These are phyloP conservation scores for Epicoccum sorghinum DNA, from an alignment of 2,329 filamentous ascomycete genomes.

Conservation along the genomic window DNA sequence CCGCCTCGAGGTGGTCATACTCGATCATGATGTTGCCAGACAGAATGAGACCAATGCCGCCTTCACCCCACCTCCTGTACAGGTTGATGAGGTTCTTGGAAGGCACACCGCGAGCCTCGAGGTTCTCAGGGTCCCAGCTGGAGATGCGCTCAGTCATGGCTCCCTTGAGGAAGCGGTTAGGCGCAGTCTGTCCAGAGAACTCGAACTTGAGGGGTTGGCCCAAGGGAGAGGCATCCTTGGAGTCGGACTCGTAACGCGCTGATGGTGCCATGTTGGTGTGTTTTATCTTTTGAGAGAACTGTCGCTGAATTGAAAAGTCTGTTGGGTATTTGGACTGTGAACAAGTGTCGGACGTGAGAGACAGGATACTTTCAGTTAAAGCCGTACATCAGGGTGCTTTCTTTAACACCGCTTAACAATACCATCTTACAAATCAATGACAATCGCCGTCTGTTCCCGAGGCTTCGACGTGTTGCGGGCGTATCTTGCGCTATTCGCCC, in stretches of 20 bases:
- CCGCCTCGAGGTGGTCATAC: slow-evolving; percentile 63
- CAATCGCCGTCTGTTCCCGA: slow-evolving; percentile 12
- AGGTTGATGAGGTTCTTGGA: slow-evolving; percentile 62
- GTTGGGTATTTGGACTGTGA: neutral
- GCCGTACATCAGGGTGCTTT: too few species aligned
- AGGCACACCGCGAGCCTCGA: slow-evolving; percentile 61
- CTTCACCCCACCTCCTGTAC: slow-evolving; percentile 60
- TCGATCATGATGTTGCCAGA: slow-evolving; percentile 71
- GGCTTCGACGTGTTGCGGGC: slow-evolving; percentile 11
- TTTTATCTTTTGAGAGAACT: neutral
- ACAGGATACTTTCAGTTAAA: neutral
- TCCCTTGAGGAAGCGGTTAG: slow-evolving; percentile 70
- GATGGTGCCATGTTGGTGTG: slow-evolving; percentile 42
- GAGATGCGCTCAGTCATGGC: slow-evolving; percentile 71
- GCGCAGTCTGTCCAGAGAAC: slow-evolving; percentile 61
- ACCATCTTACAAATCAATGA: slow-evolving; percentile 18
- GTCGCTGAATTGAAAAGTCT: neutral
- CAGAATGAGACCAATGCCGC: slow-evolving; percentile 56
- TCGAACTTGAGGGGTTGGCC: slow-evolving; percentile 53
- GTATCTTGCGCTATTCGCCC: neutral
- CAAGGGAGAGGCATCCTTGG: slow-evolving; percentile 49
- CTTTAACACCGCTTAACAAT: neutral
- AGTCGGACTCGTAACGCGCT: slow-evolving; percentile 49
- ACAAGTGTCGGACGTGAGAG: neutral
- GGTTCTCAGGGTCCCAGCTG: slow-evolving; percentile 62